These are phyloP conservation scores for Fusarium fujikuroi DNA, from an alignment of 2,329 filamentous ascomycete genomes.

Conservation along the genomic window DNA sequence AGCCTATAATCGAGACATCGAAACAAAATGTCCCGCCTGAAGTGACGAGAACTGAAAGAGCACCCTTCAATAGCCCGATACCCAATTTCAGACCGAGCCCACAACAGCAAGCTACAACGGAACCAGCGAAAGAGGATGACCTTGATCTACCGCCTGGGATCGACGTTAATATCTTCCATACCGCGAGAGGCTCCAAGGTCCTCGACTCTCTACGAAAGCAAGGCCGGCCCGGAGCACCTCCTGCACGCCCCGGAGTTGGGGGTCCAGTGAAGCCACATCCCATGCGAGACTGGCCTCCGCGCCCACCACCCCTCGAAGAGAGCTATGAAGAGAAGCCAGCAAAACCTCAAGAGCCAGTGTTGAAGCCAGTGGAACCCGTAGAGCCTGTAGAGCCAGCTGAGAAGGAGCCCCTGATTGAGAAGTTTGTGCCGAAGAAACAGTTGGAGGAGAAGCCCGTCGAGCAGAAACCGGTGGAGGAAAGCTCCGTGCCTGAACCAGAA, in stretches of 20 bases:
- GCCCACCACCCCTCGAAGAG: constrained; percentile 33
- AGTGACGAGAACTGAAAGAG: neutral
- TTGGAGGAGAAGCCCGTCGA: neutral
- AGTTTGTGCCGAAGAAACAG: neutral
- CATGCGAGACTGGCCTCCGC: constrained; percentile 50
- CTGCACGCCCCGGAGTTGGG: constrained; percentile 17
- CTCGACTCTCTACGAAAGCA: constrained; percentile 52
- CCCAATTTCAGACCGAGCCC: constrained; percentile 20
- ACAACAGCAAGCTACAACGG: constrained; percentile 1
- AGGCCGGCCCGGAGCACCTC: constrained; percentile 12
- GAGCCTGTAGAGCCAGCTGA: neutral
- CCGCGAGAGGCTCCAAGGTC: constrained; percentile 57
- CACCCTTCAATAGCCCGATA: constrained; percentile 13
- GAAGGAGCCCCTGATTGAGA: neutral
- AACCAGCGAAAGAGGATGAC: constrained; percentile 35
- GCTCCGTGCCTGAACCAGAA: neutral
- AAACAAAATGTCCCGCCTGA: constrained; percentile 15
- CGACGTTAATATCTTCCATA: constrained; percentile 62
- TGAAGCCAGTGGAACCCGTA: neutral
- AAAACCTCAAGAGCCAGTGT: constrained; percentile 11
- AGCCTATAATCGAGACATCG: constrained; percentile 14
- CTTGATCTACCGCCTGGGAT: constrained; percentile 54
- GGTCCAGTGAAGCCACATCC: constrained; percentile 51
- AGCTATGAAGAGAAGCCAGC: neutral
- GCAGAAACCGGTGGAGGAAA: neutral